Percentiles rank a stretch among this genome's conserved stretches.
phyloP scores from a whole-genome alignment of 305 asterid genomes.

The Fraxinus velutina region DNA sequence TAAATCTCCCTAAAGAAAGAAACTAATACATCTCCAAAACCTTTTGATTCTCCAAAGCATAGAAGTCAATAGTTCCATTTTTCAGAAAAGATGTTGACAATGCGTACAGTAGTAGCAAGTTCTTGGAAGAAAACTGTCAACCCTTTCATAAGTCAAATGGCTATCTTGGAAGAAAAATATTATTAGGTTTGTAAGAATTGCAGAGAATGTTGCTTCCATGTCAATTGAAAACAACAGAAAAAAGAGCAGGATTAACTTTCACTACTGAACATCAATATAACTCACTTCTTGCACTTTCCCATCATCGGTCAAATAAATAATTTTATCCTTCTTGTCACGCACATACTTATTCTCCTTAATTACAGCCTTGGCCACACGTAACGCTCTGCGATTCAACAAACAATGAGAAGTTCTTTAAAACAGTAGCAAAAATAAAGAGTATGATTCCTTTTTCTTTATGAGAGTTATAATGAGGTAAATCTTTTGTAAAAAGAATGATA shows the following conservation, averaged over 20 bases:
- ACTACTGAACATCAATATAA: slow-evolving; percentile 11
- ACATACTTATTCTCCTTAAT: slow-evolving; percentile 74
- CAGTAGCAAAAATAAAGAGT: slow-evolving; percentile 8
- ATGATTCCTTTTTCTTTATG: neutral
- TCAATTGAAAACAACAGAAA: slow-evolving; percentile 17
- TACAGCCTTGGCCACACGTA: slow-evolving; percentile 68
- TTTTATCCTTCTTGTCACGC: slow-evolving; percentile 57
- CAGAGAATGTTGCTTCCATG: neutral
- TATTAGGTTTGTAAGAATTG: slow-evolving; percentile 2
- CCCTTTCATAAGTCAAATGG: neutral
- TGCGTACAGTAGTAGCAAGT: neutral
- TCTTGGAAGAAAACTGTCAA: neutral
- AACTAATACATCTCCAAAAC: neutral
- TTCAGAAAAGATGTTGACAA: neutral
- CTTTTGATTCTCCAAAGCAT: slow-evolving; percentile 4
- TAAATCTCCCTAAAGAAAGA: slow-evolving; percentile 9
- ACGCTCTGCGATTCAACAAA: slow-evolving; percentile 48
- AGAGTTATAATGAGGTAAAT: neutral
- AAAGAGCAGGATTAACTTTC: slow-evolving; percentile 9
- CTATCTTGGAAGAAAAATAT: slow-evolving; percentile 13
- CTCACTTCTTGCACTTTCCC: slow-evolving; percentile 82
- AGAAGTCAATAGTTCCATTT: neutral
- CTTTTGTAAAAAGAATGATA: slow-evolving; percentile 5
- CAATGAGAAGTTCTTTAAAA: slow-evolving; percentile 22
- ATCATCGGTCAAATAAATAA: slow-evolving; percentile 64